phyloP scores from a whole-genome alignment of 495 filamentous ascomycete genomes.

The Penicillium turbatum region DNA sequence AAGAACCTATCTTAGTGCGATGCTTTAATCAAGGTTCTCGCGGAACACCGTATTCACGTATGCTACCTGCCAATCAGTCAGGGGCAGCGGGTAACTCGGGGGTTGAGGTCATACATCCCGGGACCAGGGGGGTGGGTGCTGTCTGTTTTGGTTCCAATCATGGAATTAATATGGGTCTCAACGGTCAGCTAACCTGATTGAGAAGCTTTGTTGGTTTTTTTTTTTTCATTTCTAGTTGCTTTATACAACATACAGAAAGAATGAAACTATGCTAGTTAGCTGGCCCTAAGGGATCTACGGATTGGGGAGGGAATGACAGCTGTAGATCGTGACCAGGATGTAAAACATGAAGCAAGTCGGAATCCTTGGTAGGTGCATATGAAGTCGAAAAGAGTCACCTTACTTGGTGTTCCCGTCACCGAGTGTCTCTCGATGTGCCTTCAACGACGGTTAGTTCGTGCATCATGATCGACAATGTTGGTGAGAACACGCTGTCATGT shows the following conservation, averaged over 20 bases:
- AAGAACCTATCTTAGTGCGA: not conserved
- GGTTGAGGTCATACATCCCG: constrained; percentile 2
- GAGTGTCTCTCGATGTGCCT: not conserved
- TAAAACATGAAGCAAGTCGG: no score
- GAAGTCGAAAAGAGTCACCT: no score
- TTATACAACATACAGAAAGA: not conserved
- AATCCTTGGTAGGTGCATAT: no score
- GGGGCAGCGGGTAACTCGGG: constrained; percentile 5
- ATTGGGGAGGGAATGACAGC: no score
- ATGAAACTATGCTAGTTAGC: no score
- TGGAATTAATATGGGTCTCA: constrained; percentile 16
- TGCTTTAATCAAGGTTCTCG: not conserved
- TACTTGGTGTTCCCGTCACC: not conserved
- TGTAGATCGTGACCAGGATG: no score
- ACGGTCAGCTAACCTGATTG: constrained; percentile 21
- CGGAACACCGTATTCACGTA: no score
- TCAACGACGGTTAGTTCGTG: not conserved
- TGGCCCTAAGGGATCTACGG: no score
- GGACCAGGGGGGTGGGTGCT: constrained; percentile 10
- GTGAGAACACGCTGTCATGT: not conserved
- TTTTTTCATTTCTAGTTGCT: not conserved
- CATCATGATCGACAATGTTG: not conserved
- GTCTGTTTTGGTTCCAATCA: not conserved
- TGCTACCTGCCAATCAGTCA: not conserved
- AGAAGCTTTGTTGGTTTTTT: not conserved